Evolutionary conservation across 352 stramenopile species (phyloP).

Genomic region (Phytophthora syringae): DNA sequence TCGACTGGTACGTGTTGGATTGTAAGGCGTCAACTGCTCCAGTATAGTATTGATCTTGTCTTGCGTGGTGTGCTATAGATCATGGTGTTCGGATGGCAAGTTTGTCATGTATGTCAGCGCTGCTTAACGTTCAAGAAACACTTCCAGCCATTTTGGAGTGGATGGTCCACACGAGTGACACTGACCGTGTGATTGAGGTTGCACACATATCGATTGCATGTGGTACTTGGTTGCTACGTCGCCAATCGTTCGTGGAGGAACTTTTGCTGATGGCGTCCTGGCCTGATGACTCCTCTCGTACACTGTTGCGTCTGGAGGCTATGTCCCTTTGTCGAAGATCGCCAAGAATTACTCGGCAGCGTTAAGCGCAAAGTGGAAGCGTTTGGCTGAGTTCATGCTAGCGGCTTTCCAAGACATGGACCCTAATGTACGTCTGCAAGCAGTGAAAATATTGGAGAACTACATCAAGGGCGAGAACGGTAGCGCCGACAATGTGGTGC

Average conservation of each 20-base stretch:
- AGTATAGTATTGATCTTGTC: too few species aligned
- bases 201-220: slow-evolving; percentile 73
- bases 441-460: slow-evolving; percentile 89
- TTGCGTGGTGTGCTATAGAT: slow-evolving; percentile 51
- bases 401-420: slow-evolving; percentile 85
- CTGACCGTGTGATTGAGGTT: slow-evolving; percentile 53
- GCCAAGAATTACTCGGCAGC: slow-evolving; percentile 85
- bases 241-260: slow-evolving; percentile 78
- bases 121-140: slow-evolving; percentile 77
- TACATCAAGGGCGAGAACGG: slow-evolving; percentile 81
- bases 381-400: slow-evolving; percentile 79
- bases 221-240: slow-evolving; percentile 59
- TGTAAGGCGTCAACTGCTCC: too few species aligned
- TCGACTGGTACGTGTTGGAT: slow-evolving; percentile 51
- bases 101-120: slow-evolving; percentile 77
- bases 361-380: slow-evolving; percentile 74
- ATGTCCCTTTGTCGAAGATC: slow-evolving; percentile 88
- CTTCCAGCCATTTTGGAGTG: slow-evolving; percentile 71
- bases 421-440: slow-evolving; percentile 85
- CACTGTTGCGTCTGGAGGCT: slow-evolving; percentile 73
- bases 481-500: slow-evolving; percentile 5
- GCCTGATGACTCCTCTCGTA: slow-evolving; percentile 59
- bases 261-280: slow-evolving; percentile 70
- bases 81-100: slow-evolving; percentile 82
- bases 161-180: slow-evolving; percentile 66